Conservation (phyloP, 345 rosid genomes). For the Pelargonium nanum region DNA sequence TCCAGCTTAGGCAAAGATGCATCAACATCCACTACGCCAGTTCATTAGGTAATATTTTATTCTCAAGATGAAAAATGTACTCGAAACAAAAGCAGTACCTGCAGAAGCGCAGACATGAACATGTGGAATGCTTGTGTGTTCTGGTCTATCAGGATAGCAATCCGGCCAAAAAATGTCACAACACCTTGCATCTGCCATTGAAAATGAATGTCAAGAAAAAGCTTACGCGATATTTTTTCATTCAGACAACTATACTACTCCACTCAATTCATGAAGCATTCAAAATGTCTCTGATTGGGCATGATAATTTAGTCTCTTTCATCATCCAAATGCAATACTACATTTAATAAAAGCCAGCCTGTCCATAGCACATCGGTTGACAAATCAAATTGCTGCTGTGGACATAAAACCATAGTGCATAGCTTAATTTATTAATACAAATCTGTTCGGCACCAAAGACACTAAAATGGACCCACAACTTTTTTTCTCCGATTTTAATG, state of each 20-base stretch:
- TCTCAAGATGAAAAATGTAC: too few relatives aligned
- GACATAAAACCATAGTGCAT: neutral
- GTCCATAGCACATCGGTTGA: neutral
- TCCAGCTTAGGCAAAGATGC: neutral
- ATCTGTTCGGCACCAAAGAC: neutral
- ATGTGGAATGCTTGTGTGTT: constrained; percentile 84
- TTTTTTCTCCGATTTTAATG: too few relatives aligned
- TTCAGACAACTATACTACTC: neutral
- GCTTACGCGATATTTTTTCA: neutral
- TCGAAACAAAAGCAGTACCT: constrained; percentile 32
- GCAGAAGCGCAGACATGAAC: constrained; percentile 91
- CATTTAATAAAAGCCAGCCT: neutral
- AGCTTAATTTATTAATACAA: neutral
- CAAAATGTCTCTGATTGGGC: neutral
- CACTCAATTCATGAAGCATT: neutral
- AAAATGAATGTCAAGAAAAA: neutral
- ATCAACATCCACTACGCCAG: neutral
- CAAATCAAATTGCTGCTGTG: neutral
- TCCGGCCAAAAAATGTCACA: constrained; percentile 69
- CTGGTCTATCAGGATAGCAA: constrained; percentile 73
- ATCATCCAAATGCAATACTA: too few relatives aligned
- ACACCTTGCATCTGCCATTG: constrained; percentile 74
- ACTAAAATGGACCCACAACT: too few relatives aligned
- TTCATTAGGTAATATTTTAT: neutral
- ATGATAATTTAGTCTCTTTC: neutral